Evolutionary conservation across 192 early-diverging fungal genomes (phyloP).

Genomic region (Podochytrium sp.): DNA sequence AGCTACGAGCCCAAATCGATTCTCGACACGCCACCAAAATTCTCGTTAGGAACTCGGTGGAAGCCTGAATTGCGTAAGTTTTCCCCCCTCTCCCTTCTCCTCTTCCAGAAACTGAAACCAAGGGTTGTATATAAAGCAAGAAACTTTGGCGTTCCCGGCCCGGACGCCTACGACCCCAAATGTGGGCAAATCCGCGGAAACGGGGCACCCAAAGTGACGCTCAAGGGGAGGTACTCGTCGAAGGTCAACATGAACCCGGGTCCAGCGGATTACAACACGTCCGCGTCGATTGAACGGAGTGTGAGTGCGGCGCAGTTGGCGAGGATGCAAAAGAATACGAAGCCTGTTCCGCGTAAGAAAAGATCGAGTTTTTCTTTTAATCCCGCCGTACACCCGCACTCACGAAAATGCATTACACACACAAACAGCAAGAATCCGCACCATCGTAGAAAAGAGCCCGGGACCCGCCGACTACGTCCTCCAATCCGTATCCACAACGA

Average conservation of each 20-base stretch:
- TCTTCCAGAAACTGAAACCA: neutral
- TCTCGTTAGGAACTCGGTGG: conserved; percentile 36
- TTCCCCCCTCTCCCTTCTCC: neutral
- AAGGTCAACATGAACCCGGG: conserved; percentile 44
- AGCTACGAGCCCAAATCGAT: conserved; percentile 45
- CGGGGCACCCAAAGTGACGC: conserved; percentile 46
- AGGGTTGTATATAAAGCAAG: neutral
- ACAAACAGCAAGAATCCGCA: conserved; percentile 22
- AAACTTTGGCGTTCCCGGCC: conserved; percentile 46
- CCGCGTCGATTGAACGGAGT: conserved; percentile 2
- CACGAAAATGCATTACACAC: neutral
- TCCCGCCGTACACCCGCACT: neutral
- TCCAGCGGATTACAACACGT: conserved; percentile 52
- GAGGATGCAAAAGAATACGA: conserved; percentile 14
- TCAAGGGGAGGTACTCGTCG: conserved; percentile 43
- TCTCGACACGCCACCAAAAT: conserved; percentile 34
- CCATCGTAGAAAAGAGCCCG: conserved; percentile 39
- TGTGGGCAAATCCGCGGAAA: conserved; percentile 57
- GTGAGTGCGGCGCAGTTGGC: conserved; percentile 39
- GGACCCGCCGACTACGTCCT: conserved; percentile 53
- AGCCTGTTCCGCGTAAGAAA: conserved; percentile 26
- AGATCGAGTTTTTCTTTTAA: neutral
- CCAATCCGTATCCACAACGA: conserved; percentile 13
- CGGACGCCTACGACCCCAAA: conserved; percentile 51
- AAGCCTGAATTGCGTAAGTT: conserved; percentile 21